phyloP scores from a whole-genome alignment of 2,329 filamentous ascomycete species.

The Neophaeococcomyces aloes region DNA sequence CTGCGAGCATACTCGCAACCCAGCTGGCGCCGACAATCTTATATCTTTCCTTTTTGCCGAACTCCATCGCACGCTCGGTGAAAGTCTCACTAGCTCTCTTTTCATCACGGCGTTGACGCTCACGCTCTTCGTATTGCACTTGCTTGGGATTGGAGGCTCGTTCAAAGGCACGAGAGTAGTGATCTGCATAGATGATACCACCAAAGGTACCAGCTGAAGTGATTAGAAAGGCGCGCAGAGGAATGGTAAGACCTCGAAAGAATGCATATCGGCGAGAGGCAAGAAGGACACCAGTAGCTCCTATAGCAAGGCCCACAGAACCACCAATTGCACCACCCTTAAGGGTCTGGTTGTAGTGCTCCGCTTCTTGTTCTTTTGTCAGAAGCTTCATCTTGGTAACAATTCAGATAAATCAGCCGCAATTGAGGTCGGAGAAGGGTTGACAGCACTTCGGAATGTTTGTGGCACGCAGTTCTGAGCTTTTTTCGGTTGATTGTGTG shows the following conservation, averaged over 20 bases:
- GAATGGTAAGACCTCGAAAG: conserved; percentile 73
- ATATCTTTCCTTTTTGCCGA: conserved; percentile 73
- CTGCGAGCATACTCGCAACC: conserved; percentile 67
- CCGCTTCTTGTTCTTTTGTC: conserved; percentile 82
- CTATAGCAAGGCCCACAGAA: conserved; percentile 54
- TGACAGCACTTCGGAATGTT: no score
- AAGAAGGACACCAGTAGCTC: conserved; percentile 55
- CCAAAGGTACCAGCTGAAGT: conserved; percentile 72
- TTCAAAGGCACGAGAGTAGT: conserved; percentile 61
- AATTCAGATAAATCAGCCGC: no score
- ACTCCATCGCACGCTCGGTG: conserved; percentile 55
- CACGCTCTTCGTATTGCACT: conserved; percentile 54
- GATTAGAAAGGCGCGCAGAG: conserved; percentile 83
- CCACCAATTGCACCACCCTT: conserved; percentile 66
- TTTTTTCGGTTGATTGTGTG: no score
- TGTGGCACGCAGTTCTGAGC: no score
- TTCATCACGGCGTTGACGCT: conserved; percentile 46
- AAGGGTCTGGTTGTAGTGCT: conserved; percentile 73
- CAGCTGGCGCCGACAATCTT: conserved; percentile 72
- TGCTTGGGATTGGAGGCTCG: conserved; percentile 55
- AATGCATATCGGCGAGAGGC: conserved; percentile 63
- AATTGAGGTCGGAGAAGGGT: no score
- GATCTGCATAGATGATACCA: conserved; percentile 80
- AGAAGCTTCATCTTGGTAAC: conserved; percentile 72
- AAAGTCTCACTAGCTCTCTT: conserved; percentile 46